These are phyloP conservation scores for Epichloe sibirici DNA, from an alignment of 2,329 filamentous ascomycete genomes.

Conservation along the genomic window DNA sequence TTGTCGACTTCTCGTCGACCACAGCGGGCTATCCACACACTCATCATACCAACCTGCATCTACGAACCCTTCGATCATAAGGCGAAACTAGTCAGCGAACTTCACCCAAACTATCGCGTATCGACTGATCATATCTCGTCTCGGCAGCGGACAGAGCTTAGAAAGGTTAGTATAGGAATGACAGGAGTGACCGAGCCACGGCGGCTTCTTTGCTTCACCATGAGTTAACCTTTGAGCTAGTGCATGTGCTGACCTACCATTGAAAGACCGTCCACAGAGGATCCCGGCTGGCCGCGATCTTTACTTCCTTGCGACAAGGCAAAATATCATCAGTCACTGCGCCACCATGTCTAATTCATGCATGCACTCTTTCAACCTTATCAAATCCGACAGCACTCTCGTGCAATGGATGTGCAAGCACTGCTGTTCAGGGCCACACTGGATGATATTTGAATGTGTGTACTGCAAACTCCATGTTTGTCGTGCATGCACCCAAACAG, in stretches of 20 bases:
- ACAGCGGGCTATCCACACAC: not conserved
- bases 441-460: constrained; percentile 57
- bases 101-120: too few species aligned
- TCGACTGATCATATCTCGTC: too few species aligned
- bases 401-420: constrained; percentile 55
- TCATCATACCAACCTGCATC: too few species aligned
- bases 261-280: not conserved
- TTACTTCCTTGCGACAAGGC: not conserved
- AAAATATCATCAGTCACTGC: not conserved
- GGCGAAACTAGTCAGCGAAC: too few species aligned
- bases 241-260: not conserved
- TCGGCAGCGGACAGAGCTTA: too few species aligned
- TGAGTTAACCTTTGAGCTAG: not conserved
- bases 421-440: constrained; percentile 52
- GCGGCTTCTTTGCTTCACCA: not conserved
- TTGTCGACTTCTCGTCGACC: not conserved
- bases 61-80: too few species aligned
- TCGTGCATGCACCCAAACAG: constrained; percentile 39
- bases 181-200: not conserved
- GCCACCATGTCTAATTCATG: constrained; percentile 40
- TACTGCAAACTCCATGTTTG: constrained; percentile 58
- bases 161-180: too few species aligned
- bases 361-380: constrained; percentile 49
- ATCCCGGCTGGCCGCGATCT: not conserved
- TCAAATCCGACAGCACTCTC: constrained; percentile 54